Evolutionary conservation across 2,329 filamentous ascomycete genomes (phyloP), one percentile per base, ranked within the genome.

Genomic region (Hawksworthiomyces lignivorus): DNA sequence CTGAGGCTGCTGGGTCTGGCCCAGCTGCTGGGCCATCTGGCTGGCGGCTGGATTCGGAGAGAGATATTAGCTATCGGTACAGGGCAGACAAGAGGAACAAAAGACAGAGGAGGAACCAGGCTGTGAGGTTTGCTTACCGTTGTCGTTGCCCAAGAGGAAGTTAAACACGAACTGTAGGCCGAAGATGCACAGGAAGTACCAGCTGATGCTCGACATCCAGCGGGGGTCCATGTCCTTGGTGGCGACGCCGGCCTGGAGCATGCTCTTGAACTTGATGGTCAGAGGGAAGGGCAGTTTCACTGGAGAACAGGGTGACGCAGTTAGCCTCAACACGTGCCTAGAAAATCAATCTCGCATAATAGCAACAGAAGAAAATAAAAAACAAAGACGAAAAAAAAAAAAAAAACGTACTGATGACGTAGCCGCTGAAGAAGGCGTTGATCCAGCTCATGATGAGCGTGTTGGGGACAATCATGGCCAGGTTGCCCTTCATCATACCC

Each of bases 401-500:
- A 8, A 7, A 43, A 32, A 32, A 72, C 80, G 56, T 71, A 94
- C 87, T 87, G 49, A 98, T 96, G 36, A 98, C 92, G 59, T 96
- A 98, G 24, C 92, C 92, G 39, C 87, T 94, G 57, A 98, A 98
- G 61, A 97, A 98, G 0, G 92, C 89, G 67, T 98, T 98, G 62
- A 98, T 97, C 92, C 92, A 98, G 52, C 90, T 92, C 92, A 98
- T 98, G 53, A 98, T 98, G 60, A 98, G 67, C 6, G 89, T 97
- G 65, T 98, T 95, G 36, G 92, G 92, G 45, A 98, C 87, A 70
- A 98, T 97, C 92, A 97, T 98, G 50, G 92, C 90, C 85, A 98
- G 95, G 61, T 98, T 95, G 44, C 89, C 89, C 77, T 98, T 98
- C 87, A 98, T 94, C 87, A 95, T 95, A 53, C 92, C 90, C 92